Percentiles rank a stretch among this genome's conserved stretches.
phyloP scores from a whole-genome alignment of 306 rosid species.

The Quercus glauca region DNA sequence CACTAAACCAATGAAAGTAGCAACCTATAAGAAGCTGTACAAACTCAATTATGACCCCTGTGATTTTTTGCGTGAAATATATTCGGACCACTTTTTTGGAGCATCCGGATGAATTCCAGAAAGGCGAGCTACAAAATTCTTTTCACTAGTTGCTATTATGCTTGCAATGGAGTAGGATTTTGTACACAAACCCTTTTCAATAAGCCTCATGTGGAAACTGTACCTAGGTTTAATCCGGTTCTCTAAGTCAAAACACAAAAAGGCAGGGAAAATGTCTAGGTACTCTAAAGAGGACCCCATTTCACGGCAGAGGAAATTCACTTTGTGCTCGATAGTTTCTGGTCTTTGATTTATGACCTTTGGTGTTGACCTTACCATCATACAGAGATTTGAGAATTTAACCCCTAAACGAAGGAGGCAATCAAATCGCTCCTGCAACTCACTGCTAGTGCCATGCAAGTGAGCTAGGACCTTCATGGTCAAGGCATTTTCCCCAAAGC shows the following conservation, averaged over 20 bases:
- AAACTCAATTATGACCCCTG: slow-evolving; percentile 5
- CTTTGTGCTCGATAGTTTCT: slow-evolving; percentile 48
- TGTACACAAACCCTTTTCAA: slow-evolving; percentile 47
- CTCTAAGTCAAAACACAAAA: slow-evolving; percentile 64
- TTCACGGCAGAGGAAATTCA: slow-evolving; percentile 50
- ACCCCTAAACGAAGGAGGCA: slow-evolving; percentile 54
- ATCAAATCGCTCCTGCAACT: slow-evolving; percentile 58
- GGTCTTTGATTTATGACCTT: slow-evolving; percentile 66
- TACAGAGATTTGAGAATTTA: slow-evolving; percentile 54
- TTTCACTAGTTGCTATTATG: slow-evolving; percentile 64
- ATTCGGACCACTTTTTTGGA: slow-evolving; percentile 77
- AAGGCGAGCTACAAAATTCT: slow-evolving; percentile 46
- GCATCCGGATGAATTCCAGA: slow-evolving; percentile 65
- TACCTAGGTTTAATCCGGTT: slow-evolving; percentile 71
- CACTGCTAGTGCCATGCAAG: slow-evolving; percentile 51
- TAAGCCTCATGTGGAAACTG: slow-evolving; percentile 60
- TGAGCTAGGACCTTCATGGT: slow-evolving; percentile 39
- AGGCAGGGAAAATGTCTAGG: slow-evolving; percentile 53
- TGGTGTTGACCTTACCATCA: slow-evolving; percentile 40
- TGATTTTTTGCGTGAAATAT: slow-evolving; percentile 33
- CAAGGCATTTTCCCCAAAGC: slow-evolving; percentile 76
- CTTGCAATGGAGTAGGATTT: slow-evolving; percentile 57
- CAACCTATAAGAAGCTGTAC: slow-evolving; percentile 19
- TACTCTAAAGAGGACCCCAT: slow-evolving; percentile 46
- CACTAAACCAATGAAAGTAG: background rate